A percentile compares a stretch with the other conserved stretches of the same genome.
Evolutionary conservation across 176 grass and related monocot species (phyloP).

Genomic region (Guadua angustifolia): DNA sequence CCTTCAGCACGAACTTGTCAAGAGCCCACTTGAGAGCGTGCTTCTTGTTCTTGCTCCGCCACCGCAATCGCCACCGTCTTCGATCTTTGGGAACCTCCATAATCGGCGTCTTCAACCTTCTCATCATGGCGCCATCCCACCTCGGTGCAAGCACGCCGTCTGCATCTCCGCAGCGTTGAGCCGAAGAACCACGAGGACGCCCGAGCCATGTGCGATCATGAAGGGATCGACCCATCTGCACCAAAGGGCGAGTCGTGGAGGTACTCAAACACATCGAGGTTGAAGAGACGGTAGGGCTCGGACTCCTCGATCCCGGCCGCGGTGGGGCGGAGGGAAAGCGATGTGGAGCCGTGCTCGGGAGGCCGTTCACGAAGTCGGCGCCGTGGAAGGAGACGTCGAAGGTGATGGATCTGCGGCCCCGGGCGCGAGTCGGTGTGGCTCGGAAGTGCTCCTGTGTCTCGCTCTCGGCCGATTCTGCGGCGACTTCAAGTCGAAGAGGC

Average conservation of each 20-base stretch:
- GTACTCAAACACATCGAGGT: slow-evolving; percentile 90
- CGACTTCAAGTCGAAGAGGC: slow-evolving; percentile 93
- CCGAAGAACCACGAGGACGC: slow-evolving; percentile 85
- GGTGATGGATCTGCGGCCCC: slow-evolving; percentile 86
- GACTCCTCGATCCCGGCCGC: slow-evolving; percentile 84
- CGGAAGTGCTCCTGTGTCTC: slow-evolving; percentile 78
- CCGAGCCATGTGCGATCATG: slow-evolving; percentile 78
- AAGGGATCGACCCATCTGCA: slow-evolving; percentile 86
- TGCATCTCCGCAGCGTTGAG: slow-evolving; percentile 97
- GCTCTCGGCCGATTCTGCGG: slow-evolving; percentile 55
- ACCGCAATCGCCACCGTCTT: no score
- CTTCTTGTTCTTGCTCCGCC: no score
- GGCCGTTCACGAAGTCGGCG: slow-evolving; percentile 87
- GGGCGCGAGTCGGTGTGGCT: slow-evolving; percentile 90
- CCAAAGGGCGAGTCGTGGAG: slow-evolving; percentile 90
- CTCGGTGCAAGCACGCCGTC: slow-evolving; percentile 87
- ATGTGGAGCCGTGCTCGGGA: slow-evolving; percentile 81
- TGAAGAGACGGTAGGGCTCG: slow-evolving; percentile 93
- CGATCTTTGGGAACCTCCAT: no score
- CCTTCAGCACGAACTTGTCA: no score
- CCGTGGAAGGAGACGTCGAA: slow-evolving; percentile 89
- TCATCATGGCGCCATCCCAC: slow-evolving; percentile 59
- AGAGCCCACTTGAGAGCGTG: no score
- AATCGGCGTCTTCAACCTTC: no score
- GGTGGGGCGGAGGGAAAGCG: slow-evolving; percentile 70